Conservation (phyloP, 345 rosid species). For the Corymbia maculata region DNA sequence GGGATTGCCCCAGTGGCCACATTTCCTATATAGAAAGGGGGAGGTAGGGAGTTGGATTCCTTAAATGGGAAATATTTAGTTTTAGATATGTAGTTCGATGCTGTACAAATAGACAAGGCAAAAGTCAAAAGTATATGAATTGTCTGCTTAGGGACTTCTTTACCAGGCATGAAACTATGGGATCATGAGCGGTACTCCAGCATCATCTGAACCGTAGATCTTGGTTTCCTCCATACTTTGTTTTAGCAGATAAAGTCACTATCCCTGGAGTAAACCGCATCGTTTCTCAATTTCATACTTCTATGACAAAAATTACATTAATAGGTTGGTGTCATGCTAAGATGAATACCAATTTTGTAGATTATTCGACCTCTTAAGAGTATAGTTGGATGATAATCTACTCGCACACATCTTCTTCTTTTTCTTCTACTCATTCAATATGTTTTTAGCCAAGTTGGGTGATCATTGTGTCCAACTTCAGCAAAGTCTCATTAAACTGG, state of each 20-base stretch:
- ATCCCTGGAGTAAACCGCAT: not conserved
- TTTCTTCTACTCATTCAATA: too few species aligned
- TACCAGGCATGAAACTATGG: not conserved
- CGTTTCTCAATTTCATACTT: not conserved
- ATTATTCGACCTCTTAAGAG: not conserved
- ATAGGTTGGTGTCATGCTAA: not conserved
- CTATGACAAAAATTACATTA: not conserved
- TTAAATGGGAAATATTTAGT: not conserved
- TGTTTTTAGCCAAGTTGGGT: not conserved
- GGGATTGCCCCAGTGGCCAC: not conserved
- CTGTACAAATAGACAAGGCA: too few species aligned
- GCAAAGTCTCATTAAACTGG: not conserved
- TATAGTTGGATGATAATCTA: not conserved
- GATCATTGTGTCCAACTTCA: not conserved
- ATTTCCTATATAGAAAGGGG: not conserved
- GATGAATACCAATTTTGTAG: not conserved
- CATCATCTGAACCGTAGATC: not conserved
- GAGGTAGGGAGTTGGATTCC: not conserved
- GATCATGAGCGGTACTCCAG: not conserved
- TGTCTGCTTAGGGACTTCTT: not conserved
- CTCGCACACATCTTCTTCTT: not conserved
- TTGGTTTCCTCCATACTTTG: not conserved
- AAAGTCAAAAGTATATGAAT: not conserved
- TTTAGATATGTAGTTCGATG: accelerated
- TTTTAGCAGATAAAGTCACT: not conserved